Evolutionary conservation across 495 filamentous ascomycete genomes (phyloP), one percentile per base, ranked within the genome.

Genomic region (Aspergillus kassunensis): DNA sequence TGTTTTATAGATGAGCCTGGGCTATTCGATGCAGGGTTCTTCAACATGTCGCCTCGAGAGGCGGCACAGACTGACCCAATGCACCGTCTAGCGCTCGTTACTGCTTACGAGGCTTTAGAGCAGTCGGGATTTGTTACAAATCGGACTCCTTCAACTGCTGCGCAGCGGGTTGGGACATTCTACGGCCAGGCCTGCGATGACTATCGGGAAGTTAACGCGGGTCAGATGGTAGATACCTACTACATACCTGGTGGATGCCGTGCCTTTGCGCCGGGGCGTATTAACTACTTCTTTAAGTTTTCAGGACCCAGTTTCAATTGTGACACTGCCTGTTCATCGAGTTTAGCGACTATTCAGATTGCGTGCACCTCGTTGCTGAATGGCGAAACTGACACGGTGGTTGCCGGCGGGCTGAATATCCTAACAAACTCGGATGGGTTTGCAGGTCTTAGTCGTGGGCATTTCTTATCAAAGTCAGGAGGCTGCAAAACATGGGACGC

Each of bases 181-280:
- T 95, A 95, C 63, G 91, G 91, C 36, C 86, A 89, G 68, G 92
- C 91, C 1, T 90, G 88, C 53, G 88, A 95, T 49, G 91, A 96
- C 54, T 96, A 88, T 78, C 82, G 86, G 65, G 91, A 96, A 60
- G 86, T 91, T 57, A 93, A 95, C 64, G 87, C 85, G 36, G 84
- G 85, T 15, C 84, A 37, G 15, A 15, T 16, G 15, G 16, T 37
- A 4, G 34, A 18, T 3, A 37, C 34, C 6, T 37, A 37, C 18
- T 37, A 16, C 8, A 37, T 37, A 12, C 34, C 34, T 16, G 34
- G 34, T 37, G 34, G 34, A 2, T 16, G 16, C 8, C 34, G 34
- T 7, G 34, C 34, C 1, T 37, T 37, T 16, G 16, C 16, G 13
- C 34, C 34, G 6, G 41, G 62, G 1, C 72, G 69, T 81, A 58